phyloP scores from a whole-genome alignment of 129 eudicot genomes.

The Solidago caesia region DNA sequence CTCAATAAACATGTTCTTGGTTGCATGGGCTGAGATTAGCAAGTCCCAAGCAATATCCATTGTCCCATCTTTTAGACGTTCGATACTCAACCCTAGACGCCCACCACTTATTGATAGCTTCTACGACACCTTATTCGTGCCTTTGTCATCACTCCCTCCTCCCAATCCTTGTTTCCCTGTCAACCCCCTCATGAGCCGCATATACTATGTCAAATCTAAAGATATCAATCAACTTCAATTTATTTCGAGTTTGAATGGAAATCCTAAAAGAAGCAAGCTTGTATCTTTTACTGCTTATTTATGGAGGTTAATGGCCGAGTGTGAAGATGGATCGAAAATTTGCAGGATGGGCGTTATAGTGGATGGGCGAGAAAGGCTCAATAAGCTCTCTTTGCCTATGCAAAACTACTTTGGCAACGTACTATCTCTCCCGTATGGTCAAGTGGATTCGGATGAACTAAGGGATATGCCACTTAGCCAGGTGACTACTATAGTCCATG shows the following conservation, averaged over 20 bases:
- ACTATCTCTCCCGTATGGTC: slow-evolving; percentile 50
- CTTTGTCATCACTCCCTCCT: slow-evolving; percentile 38
- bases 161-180: slow-evolving; percentile 15
- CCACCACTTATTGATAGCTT: slow-evolving; percentile 34
- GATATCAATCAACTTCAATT: slow-evolving; percentile 44
- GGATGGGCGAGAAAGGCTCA: slow-evolving; percentile 51
- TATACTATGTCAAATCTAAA: slow-evolving; percentile 36
- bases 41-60: slow-evolving; percentile 27
- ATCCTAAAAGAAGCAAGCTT: slow-evolving; percentile 37
- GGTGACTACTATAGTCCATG: slow-evolving; percentile 40
- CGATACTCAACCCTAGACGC: slow-evolving; percentile 52
- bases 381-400: slow-evolving; percentile 25
- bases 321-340: slow-evolving; percentile 18
- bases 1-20: slow-evolving; percentile 53
- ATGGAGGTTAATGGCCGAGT: slow-evolving; percentile 48
- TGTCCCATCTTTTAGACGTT: slow-evolving; percentile 52
- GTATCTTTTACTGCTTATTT: slow-evolving; percentile 44
- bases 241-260: slow-evolving; percentile 24
- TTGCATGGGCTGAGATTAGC: slow-evolving; percentile 57
- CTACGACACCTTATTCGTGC: slow-evolving; percentile 37
- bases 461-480: slow-evolving; percentile 27
- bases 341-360: slow-evolving; percentile 57
- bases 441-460: slow-evolving; percentile 31
- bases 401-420: slow-evolving; percentile 63
- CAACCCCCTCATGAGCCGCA: slow-evolving; percentile 43